A percentile compares a stretch with the other conserved stretches of the same genome.
phyloP scores from a whole-genome alignment of 352 stramenopile genomes.

The Phytophthora tubulina region DNA sequence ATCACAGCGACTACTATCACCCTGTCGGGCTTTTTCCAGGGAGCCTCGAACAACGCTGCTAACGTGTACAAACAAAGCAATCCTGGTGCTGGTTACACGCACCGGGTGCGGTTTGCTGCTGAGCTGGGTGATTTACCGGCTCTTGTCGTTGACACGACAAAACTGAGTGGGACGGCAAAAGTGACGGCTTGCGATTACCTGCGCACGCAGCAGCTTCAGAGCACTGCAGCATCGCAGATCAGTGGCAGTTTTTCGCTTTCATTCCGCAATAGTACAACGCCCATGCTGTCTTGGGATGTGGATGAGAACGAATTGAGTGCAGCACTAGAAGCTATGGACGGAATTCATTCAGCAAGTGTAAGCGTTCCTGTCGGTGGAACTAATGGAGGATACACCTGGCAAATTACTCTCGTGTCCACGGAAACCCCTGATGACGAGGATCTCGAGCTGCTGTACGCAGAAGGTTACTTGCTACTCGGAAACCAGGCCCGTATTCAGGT shows the following conservation, averaged over 20 bases:
- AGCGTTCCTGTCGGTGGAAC: slow-evolving; percentile 28
- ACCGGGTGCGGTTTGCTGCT: slow-evolving; percentile 77
- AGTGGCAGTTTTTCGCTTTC: slow-evolving; percentile 89
- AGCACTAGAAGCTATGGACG: slow-evolving; percentile 75
- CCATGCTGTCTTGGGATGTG: slow-evolving; percentile 78
- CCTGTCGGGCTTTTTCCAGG: slow-evolving; percentile 91
- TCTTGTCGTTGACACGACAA: slow-evolving; percentile 60
- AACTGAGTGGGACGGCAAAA: slow-evolving; percentile 55
- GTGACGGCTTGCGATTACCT: slow-evolving; percentile 90
- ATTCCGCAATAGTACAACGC: slow-evolving; percentile 77
- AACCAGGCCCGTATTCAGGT: slow-evolving; percentile 54
- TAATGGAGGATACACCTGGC: slow-evolving; percentile 81
- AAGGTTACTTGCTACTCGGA: slow-evolving; percentile 82
- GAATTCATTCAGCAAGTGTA: slow-evolving; percentile 82
- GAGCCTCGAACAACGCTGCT: slow-evolving; percentile 49
- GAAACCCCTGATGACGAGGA: slow-evolving; percentile 49
- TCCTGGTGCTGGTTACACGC: slow-evolving; percentile 64
- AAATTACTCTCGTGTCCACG: slow-evolving; percentile 86
- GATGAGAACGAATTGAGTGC: slow-evolving; percentile 53
- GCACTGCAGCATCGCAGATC: slow-evolving; percentile 56
- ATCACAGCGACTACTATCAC: slow-evolving; percentile 78
- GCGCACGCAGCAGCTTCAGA: slow-evolving; percentile 80
- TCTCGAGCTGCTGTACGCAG: slow-evolving; percentile 77
- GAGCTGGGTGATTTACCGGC: slow-evolving; percentile 77
- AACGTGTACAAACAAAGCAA: slow-evolving; percentile 89